These are phyloP conservation scores for Casuarina cunninghamiana DNA, from an alignment of 306 rosid genomes.

Conservation along the genomic window DNA sequence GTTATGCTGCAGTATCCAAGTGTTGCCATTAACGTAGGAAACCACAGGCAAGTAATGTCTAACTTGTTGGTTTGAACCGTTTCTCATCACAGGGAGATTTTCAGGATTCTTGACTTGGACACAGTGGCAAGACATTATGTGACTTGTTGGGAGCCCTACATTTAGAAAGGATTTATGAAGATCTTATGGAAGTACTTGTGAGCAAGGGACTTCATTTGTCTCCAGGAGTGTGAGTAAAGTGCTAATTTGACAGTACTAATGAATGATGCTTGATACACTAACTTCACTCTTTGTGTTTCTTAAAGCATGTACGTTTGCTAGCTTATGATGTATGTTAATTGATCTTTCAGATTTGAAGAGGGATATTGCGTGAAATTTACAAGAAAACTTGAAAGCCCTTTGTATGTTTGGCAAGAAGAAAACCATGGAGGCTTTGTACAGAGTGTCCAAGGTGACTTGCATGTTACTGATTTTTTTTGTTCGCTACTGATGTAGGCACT, in stretches of 20 bases:
- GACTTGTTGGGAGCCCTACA: slow-evolving; percentile 93
- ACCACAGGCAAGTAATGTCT: slow-evolving; percentile 71
- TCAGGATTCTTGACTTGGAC: not conserved
- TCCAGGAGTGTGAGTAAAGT: slow-evolving; percentile 61
- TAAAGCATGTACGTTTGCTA: not conserved
- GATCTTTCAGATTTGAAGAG: slow-evolving; percentile 62
- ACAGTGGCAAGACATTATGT: slow-evolving; percentile 85
- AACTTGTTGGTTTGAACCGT: slow-evolving; percentile 10
- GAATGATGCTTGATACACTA: slow-evolving; percentile 9
- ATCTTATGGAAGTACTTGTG: slow-evolving; percentile 84
- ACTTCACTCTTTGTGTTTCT: not conserved
- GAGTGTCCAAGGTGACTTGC: slow-evolving; percentile 61
- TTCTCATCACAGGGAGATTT: slow-evolving; percentile 3
- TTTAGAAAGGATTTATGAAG: slow-evolving; percentile 96
- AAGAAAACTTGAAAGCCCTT: slow-evolving; percentile 70
- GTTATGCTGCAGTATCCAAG: slow-evolving; percentile 75
- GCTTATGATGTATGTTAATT: not conserved
- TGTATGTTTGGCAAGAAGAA: slow-evolving; percentile 90
- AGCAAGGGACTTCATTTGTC: slow-evolving; percentile 76
- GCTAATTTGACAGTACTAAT: not conserved
- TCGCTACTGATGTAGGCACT: too few species aligned
- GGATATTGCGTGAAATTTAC: slow-evolving; percentile 95
- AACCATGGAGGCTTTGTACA: slow-evolving; percentile 86
- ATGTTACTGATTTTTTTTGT: slow-evolving; percentile 3
- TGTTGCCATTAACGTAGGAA: slow-evolving; percentile 86